phyloP scores from a whole-genome alignment of 345 rosid genomes.

The Eucalyptus victrix region DNA sequence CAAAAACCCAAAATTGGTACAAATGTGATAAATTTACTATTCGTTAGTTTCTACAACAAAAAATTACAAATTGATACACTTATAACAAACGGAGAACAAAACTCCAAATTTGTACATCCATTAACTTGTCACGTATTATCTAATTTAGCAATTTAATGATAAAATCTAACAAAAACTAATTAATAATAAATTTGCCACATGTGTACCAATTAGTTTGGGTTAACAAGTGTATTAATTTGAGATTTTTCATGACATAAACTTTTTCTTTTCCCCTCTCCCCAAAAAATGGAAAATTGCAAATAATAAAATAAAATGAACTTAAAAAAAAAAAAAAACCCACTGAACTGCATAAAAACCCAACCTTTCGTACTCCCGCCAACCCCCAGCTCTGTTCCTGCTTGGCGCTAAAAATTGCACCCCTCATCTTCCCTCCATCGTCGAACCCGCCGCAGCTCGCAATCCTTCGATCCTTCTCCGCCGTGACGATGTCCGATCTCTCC shows the following conservation, averaged over 20 bases:
- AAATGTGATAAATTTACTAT: too few relatives aligned
- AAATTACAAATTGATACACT: too few relatives aligned
- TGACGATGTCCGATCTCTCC: not conserved
- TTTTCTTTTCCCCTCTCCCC: not conserved
- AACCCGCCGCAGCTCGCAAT: not conserved
- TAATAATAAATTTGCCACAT: fast-evolving
- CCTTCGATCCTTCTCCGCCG: not conserved
- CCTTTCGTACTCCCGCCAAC: not conserved
- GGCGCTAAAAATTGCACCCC: not conserved
- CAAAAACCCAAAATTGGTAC: too few relatives aligned
- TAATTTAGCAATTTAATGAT: fast-evolving
- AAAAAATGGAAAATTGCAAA: not conserved
- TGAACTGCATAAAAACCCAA: not conserved
- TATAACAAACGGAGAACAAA: fast-evolving
- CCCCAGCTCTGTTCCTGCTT: not conserved
- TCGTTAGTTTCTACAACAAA: fast-evolving
- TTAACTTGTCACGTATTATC: fast-evolving
- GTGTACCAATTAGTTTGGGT: too few relatives aligned
- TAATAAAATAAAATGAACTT: too few relatives aligned
- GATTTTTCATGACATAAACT: too few relatives aligned
- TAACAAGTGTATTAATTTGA: fast-evolving
- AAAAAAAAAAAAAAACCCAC: not conserved
- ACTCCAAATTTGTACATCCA: fast-evolving
- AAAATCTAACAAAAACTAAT: fast-evolving
- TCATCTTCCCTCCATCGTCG: not conserved